A percentile compares a stretch with the other conserved stretches of the same genome.
Conservation (phyloP, 2,329 filamentous ascomycete genomes). For the Didymella sp. region DNA sequence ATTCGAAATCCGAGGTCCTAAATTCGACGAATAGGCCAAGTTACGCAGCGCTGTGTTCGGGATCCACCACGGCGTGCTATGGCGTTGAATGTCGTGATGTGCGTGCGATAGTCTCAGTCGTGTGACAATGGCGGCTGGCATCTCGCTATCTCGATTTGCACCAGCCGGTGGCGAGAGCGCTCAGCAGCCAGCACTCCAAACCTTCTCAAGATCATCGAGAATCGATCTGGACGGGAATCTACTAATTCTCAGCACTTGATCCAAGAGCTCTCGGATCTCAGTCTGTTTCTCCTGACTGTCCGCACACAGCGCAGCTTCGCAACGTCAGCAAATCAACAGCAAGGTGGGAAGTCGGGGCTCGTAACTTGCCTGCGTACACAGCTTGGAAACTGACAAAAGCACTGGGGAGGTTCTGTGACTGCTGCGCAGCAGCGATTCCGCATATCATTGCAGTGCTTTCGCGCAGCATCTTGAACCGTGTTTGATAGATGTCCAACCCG, state of each 20-base stretch:
- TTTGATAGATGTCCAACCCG: slow-evolving; percentile 57
- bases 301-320: slow-evolving; percentile 29
- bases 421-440: slow-evolving; percentile 57
- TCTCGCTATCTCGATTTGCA: no score
- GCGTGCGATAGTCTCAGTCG: background rate
- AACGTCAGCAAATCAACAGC: background rate
- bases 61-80: background rate
- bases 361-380: slow-evolving; percentile 39
- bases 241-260: slow-evolving; percentile 27
- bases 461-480: slow-evolving; percentile 53
- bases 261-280: slow-evolving; percentile 26
- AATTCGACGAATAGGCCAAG: background rate
- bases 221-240: slow-evolving; percentile 40
- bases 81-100: background rate
- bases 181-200: slow-evolving; percentile 29
- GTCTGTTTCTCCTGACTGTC: slow-evolving; percentile 30
- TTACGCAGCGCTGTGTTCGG: background rate
- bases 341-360: background rate
- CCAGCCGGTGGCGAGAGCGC: background rate
- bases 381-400: slow-evolving; percentile 42
- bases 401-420: slow-evolving; percentile 36
- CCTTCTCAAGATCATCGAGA: slow-evolving; percentile 33
- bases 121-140: no score
- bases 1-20: slow-evolving; percentile 1
- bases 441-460: slow-evolving; percentile 58